A percentile compares a stretch with the other conserved stretches of the same genome.
phyloP scores from a whole-genome alignment of 257 asterid genomes.

The Ocimum tenuiflorum region DNA sequence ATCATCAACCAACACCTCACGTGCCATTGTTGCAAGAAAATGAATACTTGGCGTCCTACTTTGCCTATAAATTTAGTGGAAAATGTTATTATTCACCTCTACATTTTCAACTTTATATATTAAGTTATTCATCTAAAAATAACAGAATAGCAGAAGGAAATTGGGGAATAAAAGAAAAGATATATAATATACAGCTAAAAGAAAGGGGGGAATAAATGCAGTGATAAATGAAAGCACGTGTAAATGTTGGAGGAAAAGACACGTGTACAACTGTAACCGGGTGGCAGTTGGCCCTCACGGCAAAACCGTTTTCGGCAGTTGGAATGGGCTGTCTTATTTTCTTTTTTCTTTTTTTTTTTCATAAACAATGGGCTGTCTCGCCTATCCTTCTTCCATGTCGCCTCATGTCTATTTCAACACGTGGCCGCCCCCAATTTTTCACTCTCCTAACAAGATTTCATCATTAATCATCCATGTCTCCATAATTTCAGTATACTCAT shows the following conservation, averaged over 20 bases:
- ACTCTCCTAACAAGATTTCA: too few species aligned
- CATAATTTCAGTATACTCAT: too few species aligned
- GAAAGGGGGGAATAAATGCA: not conserved
- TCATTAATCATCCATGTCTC: too few species aligned
- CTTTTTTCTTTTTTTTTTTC: too few species aligned
- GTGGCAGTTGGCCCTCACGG: conserved; percentile 30
- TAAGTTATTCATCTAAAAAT: not conserved
- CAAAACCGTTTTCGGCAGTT: conserved; percentile 31
- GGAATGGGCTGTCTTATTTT: conserved; percentile 18
- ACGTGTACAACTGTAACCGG: conserved; percentile 20
- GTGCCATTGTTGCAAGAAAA: conserved; percentile 12
- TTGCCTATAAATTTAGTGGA: not conserved
- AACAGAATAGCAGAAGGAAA: not conserved
- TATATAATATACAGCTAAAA: not conserved
- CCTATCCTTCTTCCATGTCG: too few species aligned
- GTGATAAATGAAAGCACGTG: conserved; percentile 24
- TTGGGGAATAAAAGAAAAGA: not conserved
- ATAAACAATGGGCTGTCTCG: not conserved
- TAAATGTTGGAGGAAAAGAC: conserved; percentile 21
- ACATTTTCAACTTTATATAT: not conserved
- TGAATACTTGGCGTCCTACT: not conserved
- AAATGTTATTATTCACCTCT: not conserved
- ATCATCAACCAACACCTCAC: conserved; percentile 20
- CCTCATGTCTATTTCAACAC: too few species aligned
- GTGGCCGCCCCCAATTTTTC: too few species aligned